Evolutionary conservation across 1,139 yeast genomes (phyloP), one percentile per base, ranked within the genome.

Genomic region (Meyerozyma sp.): DNA sequence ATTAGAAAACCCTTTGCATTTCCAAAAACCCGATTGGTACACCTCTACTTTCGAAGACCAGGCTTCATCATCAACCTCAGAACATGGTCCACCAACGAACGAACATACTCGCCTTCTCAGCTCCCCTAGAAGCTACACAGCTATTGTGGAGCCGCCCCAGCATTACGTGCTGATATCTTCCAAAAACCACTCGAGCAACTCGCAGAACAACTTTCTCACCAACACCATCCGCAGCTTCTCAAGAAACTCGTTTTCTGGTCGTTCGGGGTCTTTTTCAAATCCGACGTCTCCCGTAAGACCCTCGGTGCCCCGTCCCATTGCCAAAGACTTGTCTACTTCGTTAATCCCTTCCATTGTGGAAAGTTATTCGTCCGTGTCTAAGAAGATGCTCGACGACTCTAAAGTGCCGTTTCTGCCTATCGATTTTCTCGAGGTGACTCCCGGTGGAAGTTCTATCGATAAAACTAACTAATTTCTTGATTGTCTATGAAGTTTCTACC

Each of bases 381-480:
- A 63, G 49, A 70, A 68, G 44, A 61, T 70, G 67, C 48, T 61
- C 8, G 56, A 65, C 47, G 72, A 65, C 9, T 46, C 61, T 27
- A 70, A 68, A 45, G 55, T 64, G 2, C 77, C 77, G 26, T 71
- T 72, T 48, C 65, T 66, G 53, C 77, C 77, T 4, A 65, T 61
- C 30, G 77, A 72, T 50, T 72, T 72, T 48, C 58, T 72, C 21
- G 37, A 25, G 25, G 26, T 13, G 16, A 30, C 34, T 8, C 34
- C 34, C 5, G 10, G 34, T 13, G 23, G 23, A 21, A 21, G 23
- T 8, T 21, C 23, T 21, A 2, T 4, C 23, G 23, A 21, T 21
- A 5, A 21, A 21, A 4, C 23, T 21, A 6, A 21, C 34, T 14
- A 3, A n/a, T 21, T 30, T 13, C 34, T 30, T 30, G 29, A n/a